Conservation (phyloP, 1,284 basidiomycete species). For the Cryptococcus floricola region DNA sequence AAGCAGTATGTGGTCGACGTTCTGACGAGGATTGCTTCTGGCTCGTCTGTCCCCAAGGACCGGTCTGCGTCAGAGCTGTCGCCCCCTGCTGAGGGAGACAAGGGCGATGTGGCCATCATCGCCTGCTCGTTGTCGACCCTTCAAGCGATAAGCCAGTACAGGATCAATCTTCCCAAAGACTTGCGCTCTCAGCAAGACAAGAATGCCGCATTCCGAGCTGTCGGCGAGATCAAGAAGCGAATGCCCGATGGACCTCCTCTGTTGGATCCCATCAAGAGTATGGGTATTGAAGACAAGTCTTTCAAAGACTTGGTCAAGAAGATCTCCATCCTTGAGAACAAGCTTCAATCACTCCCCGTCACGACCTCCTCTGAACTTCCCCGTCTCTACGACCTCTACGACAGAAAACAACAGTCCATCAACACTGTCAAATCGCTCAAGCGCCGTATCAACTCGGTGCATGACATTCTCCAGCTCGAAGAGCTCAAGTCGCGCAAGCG, state of each 20-base stretch:
- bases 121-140: slow-evolving; percentile 85
- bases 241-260: slow-evolving; percentile 83
- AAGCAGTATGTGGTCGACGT: slow-evolving; percentile 92
- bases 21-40: slow-evolving; percentile 75
- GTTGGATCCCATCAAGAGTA: slow-evolving; percentile 89
- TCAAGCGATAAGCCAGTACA: slow-evolving; percentile 78
- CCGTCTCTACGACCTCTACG: slow-evolving; percentile 73
- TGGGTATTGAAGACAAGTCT: slow-evolving; percentile 92
- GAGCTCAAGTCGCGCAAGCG: slow-evolving; percentile 95
- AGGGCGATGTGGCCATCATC: slow-evolving; percentile 79
- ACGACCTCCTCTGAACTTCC: slow-evolving; percentile 71
- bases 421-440: slow-evolving; percentile 70
- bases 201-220: slow-evolving; percentile 81
- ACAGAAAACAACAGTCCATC: slow-evolving; percentile 69
- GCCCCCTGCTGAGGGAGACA: slow-evolving; percentile 66
- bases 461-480: slow-evolving; percentile 91
- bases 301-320: slow-evolving; percentile 88
- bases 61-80: slow-evolving; percentile 60
- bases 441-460: slow-evolving; percentile 80
- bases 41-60: slow-evolving; percentile 63
- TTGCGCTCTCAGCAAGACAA: slow-evolving; percentile 70
- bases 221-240: slow-evolving; percentile 81
- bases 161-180: slow-evolving; percentile 87
- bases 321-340: slow-evolving; percentile 81
- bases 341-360: slow-evolving; percentile 69